Conservation (phyloP, 768 basidiomycete species). For the Rubroboletus pulcherrimus region DNA sequence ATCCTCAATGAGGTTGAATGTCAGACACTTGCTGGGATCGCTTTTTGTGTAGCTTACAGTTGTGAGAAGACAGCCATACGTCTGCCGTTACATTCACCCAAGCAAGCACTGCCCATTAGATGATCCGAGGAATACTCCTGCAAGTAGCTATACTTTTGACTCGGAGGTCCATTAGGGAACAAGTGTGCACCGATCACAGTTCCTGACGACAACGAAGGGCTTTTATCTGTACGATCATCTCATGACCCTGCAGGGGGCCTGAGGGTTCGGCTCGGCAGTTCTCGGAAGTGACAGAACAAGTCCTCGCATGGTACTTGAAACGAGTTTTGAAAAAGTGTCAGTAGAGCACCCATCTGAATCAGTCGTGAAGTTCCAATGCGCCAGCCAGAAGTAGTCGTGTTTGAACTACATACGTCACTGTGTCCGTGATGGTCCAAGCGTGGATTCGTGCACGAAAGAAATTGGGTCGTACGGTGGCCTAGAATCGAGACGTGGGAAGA, state of each 20-base stretch:
- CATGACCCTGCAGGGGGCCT: not conserved
- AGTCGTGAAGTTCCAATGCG: not conserved
- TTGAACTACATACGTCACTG: no score
- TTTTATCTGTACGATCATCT: not conserved
- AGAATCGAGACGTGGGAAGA: not conserved
- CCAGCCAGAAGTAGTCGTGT: not conserved
- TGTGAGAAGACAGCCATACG: not conserved
- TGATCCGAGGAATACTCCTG: not conserved
- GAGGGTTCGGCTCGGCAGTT: not conserved
- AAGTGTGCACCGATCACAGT: not conserved
- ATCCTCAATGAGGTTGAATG: not conserved
- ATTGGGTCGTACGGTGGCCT: no score
- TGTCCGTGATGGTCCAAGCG: no score
- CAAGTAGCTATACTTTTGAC: not conserved
- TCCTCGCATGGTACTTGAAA: not conserved
- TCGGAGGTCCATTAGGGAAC: no score
- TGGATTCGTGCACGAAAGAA: not conserved
- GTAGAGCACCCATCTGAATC: not conserved
- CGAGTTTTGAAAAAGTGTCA: not conserved
- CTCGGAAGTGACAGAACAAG: not conserved
- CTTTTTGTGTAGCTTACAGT: not conserved
- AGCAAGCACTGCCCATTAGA: not conserved
- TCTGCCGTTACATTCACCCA: not conserved
- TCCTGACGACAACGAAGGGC: not conserved
- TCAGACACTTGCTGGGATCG: not conserved